A percentile compares a stretch with the other conserved stretches of the same genome.
phyloP scores from a whole-genome alignment of 1,284 basidiomycete species.

The Papiliotrema laurentii region DNA sequence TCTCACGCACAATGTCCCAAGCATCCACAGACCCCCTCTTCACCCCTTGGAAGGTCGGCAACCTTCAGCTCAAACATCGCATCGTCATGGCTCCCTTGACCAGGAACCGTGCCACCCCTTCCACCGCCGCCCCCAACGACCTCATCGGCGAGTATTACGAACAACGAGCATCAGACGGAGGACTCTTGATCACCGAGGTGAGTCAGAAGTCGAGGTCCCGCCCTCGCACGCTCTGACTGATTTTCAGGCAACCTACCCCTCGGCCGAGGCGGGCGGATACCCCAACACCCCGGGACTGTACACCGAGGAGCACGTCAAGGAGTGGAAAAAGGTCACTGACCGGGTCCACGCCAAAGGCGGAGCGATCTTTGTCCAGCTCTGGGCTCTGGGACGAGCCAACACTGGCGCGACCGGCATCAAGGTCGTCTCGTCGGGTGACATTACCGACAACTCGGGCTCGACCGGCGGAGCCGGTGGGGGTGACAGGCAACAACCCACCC shows the following conservation, averaged over 20 bases:
- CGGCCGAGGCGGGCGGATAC: conserved; percentile 8
- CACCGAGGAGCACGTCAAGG: conserved; percentile 27
- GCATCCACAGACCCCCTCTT: too few species aligned
- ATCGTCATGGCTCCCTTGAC: conserved; percentile 46
- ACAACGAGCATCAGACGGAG: conserved; percentile 37
- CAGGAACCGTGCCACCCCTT: conserved; percentile 26
- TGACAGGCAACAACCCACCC: conserved; percentile 15
- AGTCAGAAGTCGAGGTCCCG: conserved; percentile 15
- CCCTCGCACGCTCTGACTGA: neutral
- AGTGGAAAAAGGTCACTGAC: conserved; percentile 46
- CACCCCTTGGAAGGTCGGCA: conserved; percentile 26
- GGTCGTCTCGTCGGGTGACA: conserved; percentile 44
- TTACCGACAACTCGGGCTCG: conserved; percentile 16
- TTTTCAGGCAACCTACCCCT: conserved; percentile 10
- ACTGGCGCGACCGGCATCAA: conserved; percentile 7
- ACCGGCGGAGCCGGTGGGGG: conserved; percentile 14
- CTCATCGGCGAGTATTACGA: conserved; percentile 40
- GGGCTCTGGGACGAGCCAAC: conserved; percentile 50
- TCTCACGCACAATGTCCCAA: too few species aligned
- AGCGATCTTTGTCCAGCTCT: conserved; percentile 54
- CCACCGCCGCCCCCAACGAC: conserved; percentile 19
- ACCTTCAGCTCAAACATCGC: conserved; percentile 33
- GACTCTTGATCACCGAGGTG: conserved; percentile 42
- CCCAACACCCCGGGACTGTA: conserved; percentile 17
- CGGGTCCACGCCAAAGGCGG: conserved; percentile 53